Conservation (phyloP, 148 eudicot genomes). For the Persicaria maculosa region DNA sequence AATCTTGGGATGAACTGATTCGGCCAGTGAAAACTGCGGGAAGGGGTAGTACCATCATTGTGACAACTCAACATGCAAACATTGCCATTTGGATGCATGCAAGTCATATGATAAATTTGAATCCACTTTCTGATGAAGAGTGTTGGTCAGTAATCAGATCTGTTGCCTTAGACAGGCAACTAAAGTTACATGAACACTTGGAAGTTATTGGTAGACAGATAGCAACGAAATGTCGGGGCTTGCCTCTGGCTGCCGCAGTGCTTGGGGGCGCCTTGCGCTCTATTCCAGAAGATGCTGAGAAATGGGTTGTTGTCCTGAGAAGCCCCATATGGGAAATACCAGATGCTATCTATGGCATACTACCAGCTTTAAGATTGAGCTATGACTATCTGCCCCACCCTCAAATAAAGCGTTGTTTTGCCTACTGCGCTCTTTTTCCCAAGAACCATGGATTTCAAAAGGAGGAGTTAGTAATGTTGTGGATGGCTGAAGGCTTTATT, state of each 20-base stretch:
- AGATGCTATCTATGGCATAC: constrained; percentile 2
- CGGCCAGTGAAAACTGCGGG: too few relatives aligned
- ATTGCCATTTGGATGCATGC: too few relatives aligned
- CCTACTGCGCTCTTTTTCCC: constrained; percentile 27
- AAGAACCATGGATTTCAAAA: constrained; percentile 20
- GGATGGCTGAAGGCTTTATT: constrained; percentile 33
- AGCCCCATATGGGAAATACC: constrained; percentile 25
- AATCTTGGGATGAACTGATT: not conserved
- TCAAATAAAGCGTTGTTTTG: constrained; percentile 30
- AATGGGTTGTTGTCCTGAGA: constrained; percentile 19
- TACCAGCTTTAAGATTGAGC: constrained; percentile 26
- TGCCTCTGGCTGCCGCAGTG: constrained; percentile 27
- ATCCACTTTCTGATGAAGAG: constrained; percentile 18
- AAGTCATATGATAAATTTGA: constrained; percentile 4
- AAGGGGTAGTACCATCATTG: too few relatives aligned
- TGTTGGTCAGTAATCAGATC: constrained; percentile 20
- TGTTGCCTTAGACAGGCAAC: constrained; percentile 14
- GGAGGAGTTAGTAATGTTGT: constrained; percentile 19
- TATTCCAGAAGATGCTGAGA: not conserved
- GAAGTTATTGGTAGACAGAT: constrained; percentile 16
- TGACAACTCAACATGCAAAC: too few relatives aligned
- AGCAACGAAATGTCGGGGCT: constrained; percentile 24
- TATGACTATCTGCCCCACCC: constrained; percentile 25
- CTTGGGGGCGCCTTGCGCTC: constrained; percentile 17
- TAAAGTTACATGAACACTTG: not conserved